Evolutionary conservation across 768 basidiomycete species (phyloP).

Genomic region (Lactarius akahatsu): DNA sequence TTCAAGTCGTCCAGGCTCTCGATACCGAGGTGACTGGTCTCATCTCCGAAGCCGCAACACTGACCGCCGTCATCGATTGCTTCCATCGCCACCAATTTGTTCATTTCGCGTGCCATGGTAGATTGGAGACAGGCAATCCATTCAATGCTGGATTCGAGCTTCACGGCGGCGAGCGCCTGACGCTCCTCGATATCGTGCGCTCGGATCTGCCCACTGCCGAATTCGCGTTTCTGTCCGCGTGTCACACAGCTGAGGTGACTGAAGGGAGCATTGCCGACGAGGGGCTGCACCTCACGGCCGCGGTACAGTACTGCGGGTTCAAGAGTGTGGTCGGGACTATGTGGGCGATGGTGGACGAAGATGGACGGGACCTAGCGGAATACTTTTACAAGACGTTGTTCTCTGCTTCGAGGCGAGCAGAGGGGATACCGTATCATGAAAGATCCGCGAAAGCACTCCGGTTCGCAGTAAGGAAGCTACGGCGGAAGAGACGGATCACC

Average conservation of each 20-base stretch:
- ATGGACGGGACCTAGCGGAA: neutral
- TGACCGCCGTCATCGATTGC: neutral
- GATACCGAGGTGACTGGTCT: neutral
- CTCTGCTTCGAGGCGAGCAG: neutral
- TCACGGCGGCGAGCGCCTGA: neutral
- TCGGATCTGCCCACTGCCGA: neutral
- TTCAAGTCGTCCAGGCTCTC: slow-evolving; percentile 1
- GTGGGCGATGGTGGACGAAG: slow-evolving; percentile 1
- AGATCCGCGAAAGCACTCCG: neutral
- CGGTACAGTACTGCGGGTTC: neutral
- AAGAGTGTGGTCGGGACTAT: slow-evolving; percentile 6
- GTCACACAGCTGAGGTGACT: neutral
- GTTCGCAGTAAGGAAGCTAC: neutral
- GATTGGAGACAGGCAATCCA: neutral
- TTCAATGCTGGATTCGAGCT: slow-evolving; percentile 5
- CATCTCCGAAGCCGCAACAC: neutral
- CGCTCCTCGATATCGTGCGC: neutral
- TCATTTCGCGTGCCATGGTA: slow-evolving; percentile 15
- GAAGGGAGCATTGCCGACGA: neutral
- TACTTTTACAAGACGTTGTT: neutral
- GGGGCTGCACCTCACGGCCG: neutral
- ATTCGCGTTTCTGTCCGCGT: slow-evolving; percentile 11
- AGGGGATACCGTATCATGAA: neutral
- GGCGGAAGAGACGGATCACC: neutral
- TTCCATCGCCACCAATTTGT: neutral